Percentiles rank a stretch among this genome's conserved stretches.
Evolutionary conservation across 495 filamentous ascomycete genomes (phyloP).

Genomic region (Echria macrotheca): DNA sequence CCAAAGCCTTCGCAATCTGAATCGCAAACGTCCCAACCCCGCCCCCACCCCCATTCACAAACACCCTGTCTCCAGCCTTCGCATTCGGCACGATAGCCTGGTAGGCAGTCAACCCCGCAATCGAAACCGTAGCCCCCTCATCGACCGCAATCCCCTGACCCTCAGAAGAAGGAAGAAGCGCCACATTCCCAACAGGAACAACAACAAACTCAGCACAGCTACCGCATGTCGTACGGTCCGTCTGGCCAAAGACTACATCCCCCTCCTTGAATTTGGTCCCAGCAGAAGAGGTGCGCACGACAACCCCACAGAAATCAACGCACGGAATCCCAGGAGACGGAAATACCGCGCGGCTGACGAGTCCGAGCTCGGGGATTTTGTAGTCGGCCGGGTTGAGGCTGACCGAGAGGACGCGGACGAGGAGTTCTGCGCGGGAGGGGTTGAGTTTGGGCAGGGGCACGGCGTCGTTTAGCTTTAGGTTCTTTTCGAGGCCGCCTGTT

Average conservation of each 20-base stretch:
- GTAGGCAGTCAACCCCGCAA: constrained; percentile 55
- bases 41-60: constrained; percentile 65
- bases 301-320: constrained; percentile 61
- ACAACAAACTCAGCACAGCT: constrained; percentile 50
- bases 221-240: constrained; percentile 40
- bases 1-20: constrained; percentile 61
- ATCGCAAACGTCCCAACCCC: constrained; percentile 58
- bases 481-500: constrained; percentile 50
- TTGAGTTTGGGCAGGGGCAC: constrained; percentile 36
- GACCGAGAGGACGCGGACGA: constrained; percentile 51
- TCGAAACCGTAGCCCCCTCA: constrained; percentile 48
- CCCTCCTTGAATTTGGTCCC: constrained; percentile 36
- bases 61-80: constrained; percentile 50
- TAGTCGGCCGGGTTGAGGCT: constrained; percentile 67
- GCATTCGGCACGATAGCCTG: constrained; percentile 54
- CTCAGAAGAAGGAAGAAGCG: constrained; percentile 41
- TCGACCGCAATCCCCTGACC: constrained; percentile 36
- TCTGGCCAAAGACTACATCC: constrained; percentile 53
- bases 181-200: constrained; percentile 23
- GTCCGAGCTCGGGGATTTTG: constrained; percentile 56
- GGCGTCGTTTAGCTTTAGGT: constrained; percentile 44
- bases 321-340: constrained; percentile 49
- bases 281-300: constrained; percentile 32
- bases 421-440: constrained; percentile 36
- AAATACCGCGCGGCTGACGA: constrained; percentile 37